Percentiles rank a stretch among this genome's conserved stretches.
Evolutionary conservation across 2,329 filamentous ascomycete species (phyloP).

Genomic region (Aspergillus fijiensis): DNA sequence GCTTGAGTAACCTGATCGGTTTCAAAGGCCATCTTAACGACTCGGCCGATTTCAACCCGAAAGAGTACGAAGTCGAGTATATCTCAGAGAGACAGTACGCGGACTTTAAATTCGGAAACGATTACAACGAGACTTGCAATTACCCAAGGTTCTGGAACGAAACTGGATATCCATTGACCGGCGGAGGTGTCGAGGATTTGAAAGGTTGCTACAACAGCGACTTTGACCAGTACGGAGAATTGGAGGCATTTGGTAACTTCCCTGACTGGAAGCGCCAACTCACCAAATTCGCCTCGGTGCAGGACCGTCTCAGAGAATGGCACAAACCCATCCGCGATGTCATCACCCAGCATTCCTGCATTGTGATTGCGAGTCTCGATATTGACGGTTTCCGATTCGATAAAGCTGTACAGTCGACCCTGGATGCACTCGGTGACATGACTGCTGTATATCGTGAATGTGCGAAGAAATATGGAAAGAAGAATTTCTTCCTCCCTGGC

Average conservation of each 20-base stretch:
- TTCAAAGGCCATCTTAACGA: conserved; percentile 32
- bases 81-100: conserved; percentile 55
- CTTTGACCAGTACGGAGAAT: conserved; percentile 64
- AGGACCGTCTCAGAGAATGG: conserved; percentile 66
- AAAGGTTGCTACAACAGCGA: conserved; percentile 61
- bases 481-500: conserved; percentile 63
- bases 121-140: conserved; percentile 52
- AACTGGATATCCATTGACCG: conserved; percentile 50
- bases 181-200: conserved; percentile 48
- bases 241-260: conserved; percentile 62
- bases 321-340: conserved; percentile 56
- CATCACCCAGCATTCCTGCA: conserved; percentile 61
- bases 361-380: conserved; percentile 59
- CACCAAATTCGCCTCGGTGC: conserved; percentile 64
- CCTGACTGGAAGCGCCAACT: conserved; percentile 63
- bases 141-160: conserved; percentile 63
- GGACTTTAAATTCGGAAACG: conserved; percentile 57
- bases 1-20: conserved; percentile 61
- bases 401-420: conserved; percentile 62
- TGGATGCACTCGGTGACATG: conserved; percentile 60
- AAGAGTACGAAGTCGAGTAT: conserved; percentile 59
- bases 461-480: conserved; percentile 55
- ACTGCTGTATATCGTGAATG: conserved; percentile 57
- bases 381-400: conserved; percentile 66
- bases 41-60: conserved; percentile 54